Conservation (phyloP, 768 basidiomycete genomes). For the Suillus luteus region DNA sequence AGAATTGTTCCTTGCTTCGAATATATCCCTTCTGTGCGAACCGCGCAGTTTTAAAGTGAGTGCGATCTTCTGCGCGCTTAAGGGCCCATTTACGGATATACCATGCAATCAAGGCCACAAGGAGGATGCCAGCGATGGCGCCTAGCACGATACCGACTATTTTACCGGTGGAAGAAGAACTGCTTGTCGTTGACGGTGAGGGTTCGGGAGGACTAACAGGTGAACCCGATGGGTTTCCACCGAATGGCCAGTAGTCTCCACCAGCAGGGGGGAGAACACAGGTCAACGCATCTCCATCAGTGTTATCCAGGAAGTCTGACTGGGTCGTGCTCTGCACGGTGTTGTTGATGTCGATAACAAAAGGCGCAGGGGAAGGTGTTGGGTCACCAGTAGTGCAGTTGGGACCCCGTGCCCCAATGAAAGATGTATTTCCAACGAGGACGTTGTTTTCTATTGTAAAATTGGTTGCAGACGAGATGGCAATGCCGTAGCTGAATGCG, state of each 20-base stretch:
- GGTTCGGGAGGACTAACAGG: slow-evolving; percentile 20
- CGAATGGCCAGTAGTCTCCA: slow-evolving; percentile 75
- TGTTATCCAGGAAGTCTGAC: slow-evolving; percentile 50
- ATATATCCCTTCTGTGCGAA: slow-evolving; percentile 21
- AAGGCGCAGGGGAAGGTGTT: slow-evolving; percentile 58
- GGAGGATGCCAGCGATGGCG: slow-evolving; percentile 47
- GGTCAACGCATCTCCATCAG: slow-evolving; percentile 58
- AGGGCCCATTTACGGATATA: slow-evolving; percentile 52
- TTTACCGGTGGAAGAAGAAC: slow-evolving; percentile 34
- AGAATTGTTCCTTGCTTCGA: slow-evolving; percentile 13
- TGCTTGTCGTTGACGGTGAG: slow-evolving; percentile 17
- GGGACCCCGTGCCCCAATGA: slow-evolving; percentile 68
- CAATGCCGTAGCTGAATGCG: slow-evolving; percentile 76
- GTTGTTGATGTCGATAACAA: slow-evolving; percentile 53
- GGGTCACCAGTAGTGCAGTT: slow-evolving; percentile 56
- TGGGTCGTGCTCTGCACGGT: slow-evolving; percentile 49
- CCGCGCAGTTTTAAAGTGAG: slow-evolving; percentile 27
- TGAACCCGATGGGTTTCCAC: slow-evolving; percentile 46
- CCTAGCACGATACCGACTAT: slow-evolving; percentile 55
- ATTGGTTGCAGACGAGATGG: slow-evolving; percentile 59
- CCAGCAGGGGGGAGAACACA: slow-evolving; percentile 69
- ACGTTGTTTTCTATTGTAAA: slow-evolving; percentile 68
- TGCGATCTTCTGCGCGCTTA: slow-evolving; percentile 29
- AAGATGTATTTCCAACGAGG: slow-evolving; percentile 69
- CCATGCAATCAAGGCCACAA: slow-evolving; percentile 43